Conservation (phyloP, 257 asterid species). For the Datura wrightii region DNA sequence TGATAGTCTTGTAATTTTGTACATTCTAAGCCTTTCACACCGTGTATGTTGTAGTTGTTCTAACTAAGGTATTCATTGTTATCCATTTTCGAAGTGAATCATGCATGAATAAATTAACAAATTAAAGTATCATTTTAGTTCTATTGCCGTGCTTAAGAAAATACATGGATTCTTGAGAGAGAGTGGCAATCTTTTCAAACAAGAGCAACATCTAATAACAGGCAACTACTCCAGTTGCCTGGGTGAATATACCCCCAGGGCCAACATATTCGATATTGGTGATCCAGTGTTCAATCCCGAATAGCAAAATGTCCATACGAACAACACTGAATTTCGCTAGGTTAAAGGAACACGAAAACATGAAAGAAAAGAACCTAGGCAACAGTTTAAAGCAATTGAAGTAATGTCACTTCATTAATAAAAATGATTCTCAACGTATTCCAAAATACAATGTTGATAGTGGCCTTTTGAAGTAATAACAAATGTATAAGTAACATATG, state of each 20-base stretch:
- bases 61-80: no score
- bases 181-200: not conserved
- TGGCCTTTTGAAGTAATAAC: not conserved
- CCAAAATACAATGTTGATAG: constrained; percentile 1
- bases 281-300: not conserved
- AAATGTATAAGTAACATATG: not conserved
- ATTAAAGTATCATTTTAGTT: no score
- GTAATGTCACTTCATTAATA: not conserved
- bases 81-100: no score
- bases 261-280: not conserved
- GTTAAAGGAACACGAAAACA: no score
- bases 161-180: not conserved
- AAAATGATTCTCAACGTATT: not conserved
- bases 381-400: not conserved
- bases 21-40: no score
- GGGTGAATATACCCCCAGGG: not conserved
- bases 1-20: no score
- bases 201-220: not conserved
- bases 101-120: no score
- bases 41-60: no score
- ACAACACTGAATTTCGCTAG: not conserved
- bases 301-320: not conserved
- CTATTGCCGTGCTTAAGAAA: no score
- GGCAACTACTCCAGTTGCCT: not conserved
- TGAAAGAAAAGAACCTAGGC: not conserved